phyloP scores from a whole-genome alignment of 495 filamentous ascomycete genomes.

The Neurospora pannonica region DNA sequence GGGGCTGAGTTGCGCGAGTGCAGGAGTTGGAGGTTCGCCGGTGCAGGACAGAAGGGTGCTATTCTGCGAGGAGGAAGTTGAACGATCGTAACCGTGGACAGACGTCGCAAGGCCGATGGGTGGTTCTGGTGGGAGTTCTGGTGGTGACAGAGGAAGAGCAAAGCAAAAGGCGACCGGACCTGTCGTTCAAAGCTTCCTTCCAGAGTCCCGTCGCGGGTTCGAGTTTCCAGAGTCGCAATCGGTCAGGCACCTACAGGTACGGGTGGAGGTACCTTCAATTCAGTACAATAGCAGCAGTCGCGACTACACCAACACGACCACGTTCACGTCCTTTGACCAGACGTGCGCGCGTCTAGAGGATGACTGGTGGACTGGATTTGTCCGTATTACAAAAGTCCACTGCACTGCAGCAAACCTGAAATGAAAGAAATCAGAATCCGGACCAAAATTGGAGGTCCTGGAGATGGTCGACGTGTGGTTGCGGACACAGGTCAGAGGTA shows the following conservation, averaged over 20 bases:
- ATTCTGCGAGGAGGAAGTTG: background rate
- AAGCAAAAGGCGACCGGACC: background rate
- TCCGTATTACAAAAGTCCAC: background rate
- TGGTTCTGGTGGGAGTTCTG: background rate
- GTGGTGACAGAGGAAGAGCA: background rate
- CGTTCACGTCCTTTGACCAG: background rate
- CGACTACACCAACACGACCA: background rate
- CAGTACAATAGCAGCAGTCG: background rate
- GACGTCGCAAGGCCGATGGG: background rate
- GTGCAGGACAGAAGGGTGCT: background rate
- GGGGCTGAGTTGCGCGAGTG: background rate
- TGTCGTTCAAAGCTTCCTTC: background rate
- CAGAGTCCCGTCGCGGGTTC: background rate
- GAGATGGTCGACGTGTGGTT: background rate
- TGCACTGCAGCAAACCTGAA: background rate
- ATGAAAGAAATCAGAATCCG: background rate
- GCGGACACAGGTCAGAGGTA: background rate
- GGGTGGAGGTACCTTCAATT: background rate
- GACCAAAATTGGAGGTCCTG: background rate
- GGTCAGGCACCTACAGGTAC: background rate
- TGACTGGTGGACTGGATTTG: background rate
- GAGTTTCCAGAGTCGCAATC: background rate
- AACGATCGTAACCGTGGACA: background rate
- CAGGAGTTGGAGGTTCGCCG: background rate
- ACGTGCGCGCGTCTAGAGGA: background rate